These are phyloP conservation scores for Termitomyces sp. DNA, from an alignment of 768 basidiomycete species.

Conservation along the genomic window DNA sequence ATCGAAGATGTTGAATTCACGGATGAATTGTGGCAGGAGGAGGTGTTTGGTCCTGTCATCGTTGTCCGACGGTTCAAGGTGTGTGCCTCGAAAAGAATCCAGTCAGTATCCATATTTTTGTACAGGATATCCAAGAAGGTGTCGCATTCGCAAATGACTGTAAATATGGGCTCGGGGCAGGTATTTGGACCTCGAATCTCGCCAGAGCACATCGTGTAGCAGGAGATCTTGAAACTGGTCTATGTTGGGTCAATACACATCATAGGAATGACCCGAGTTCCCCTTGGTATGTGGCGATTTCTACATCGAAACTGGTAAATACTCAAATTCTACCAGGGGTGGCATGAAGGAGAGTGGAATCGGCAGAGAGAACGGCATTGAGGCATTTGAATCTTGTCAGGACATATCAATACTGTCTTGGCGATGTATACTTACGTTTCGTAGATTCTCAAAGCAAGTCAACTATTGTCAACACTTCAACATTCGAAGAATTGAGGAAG, in stretches of 20 bases:
- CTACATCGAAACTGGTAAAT: neutral
- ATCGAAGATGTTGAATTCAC: constrained; percentile 49
- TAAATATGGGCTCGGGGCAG: constrained; percentile 78
- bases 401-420: neutral
- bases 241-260: constrained; percentile 88
- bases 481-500: constrained; percentile 47
- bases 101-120: neutral
- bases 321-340: constrained; percentile 46
- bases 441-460: constrained; percentile 85
- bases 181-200: constrained; percentile 73
- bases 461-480: constrained; percentile 67
- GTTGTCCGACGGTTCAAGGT: constrained; percentile 46
- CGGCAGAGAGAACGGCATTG: constrained; percentile 80
- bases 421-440: neutral
- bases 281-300: constrained; percentile 57
- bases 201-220: constrained; percentile 75
- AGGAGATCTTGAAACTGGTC: constrained; percentile 60
- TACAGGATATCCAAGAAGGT: constrained; percentile 59
- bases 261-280: constrained; percentile 88
- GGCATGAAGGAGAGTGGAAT: constrained; percentile 90
- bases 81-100: constrained; percentile 4
- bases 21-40: constrained; percentile 75
- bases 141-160: constrained; percentile 65
- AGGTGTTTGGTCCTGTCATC: constrained; percentile 85
- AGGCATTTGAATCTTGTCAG: constrained; percentile 76